Percentiles rank a stretch among this genome's conserved stretches.
phyloP scores from a whole-genome alignment of 2,329 filamentous ascomycete species.

The Claviceps digitariae region DNA sequence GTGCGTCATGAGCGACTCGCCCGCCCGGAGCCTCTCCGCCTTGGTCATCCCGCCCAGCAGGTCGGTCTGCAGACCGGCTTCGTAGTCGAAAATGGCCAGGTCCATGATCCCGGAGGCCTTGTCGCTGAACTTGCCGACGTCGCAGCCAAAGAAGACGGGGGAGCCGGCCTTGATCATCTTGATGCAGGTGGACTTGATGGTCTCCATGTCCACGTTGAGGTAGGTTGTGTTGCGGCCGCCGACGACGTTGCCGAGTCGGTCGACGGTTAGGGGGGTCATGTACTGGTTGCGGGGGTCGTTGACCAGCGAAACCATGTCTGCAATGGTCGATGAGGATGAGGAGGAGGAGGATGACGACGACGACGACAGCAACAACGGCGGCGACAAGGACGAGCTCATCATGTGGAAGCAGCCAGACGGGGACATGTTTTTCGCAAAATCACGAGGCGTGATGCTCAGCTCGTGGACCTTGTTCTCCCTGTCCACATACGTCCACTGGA shows the following conservation, averaged over 20 bases:
- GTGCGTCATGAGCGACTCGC: slow-evolving; percentile 77
- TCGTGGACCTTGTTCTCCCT: slow-evolving; percentile 49
- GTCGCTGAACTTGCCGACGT: slow-evolving; percentile 75
- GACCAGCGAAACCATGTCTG: slow-evolving; percentile 64
- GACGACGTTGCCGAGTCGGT: slow-evolving; percentile 68
- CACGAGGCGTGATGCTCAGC: slow-evolving; percentile 51
- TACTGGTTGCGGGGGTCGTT: slow-evolving; percentile 74
- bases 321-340: no score
- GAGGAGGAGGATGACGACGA: slow-evolving; percentile 27
- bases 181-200: slow-evolving; percentile 61
- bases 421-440: slow-evolving; percentile 56
- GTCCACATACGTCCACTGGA: slow-evolving; percentile 71
- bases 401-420: slow-evolving; percentile 37
- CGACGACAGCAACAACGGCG: neutral
- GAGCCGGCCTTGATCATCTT: slow-evolving; percentile 65
- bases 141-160: slow-evolving; percentile 79
- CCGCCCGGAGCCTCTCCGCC: slow-evolving; percentile 56
- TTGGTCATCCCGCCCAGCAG: slow-evolving; percentile 63
- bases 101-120: slow-evolving; percentile 63
- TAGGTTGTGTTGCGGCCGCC: slow-evolving; percentile 66
- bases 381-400: neutral
- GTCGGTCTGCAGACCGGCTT: slow-evolving; percentile 67
- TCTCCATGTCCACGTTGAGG: slow-evolving; percentile 63
- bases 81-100: slow-evolving; percentile 60
- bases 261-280: slow-evolving; percentile 59